Evolutionary conservation across 1,139 yeast species (phyloP), one percentile per base, ranked within the genome.

Genomic region (Pichia sp.): DNA sequence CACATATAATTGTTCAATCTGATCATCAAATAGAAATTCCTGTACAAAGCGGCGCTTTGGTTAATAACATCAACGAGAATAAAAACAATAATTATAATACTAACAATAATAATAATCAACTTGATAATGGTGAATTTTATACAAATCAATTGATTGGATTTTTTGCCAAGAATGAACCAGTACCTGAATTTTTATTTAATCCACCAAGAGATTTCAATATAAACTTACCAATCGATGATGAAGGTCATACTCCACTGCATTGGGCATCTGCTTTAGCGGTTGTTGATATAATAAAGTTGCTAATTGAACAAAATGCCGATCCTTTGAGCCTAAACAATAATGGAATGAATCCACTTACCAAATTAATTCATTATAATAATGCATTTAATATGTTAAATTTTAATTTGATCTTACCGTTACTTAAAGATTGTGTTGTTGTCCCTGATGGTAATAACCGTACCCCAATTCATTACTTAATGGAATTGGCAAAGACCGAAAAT

Each of bases 231-330:
- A 88, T 93, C 45, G 99, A 93, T 64, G 95, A 88, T 60, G 98
- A 93, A 68, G 97, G 97, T 0, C 97, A 93, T 62, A 87, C 97
- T 0, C 90, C 97, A 0, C 77, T 93, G 58, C 98, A 93, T 67
- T 93, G 99, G 99, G 96, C 98, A 0, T 82, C 96, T 13, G 90
- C 98, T 0, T 85, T 93, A 75, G 97, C 96, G 10, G 84, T 87
- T 60, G 71, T 82, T 51, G 80, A 80, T 44, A 77, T 91, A 66
- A 81, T 90, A 49, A 87, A 84, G 59, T 71, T 88, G 25, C 70
- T 93, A 29, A 67, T 90, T 25, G 63, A 74, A 28, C 74, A 79
- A 19, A 90, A 93, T 9, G 96, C 96, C 2, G 85, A 87, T 63
- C 84, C 91, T 6, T 70, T 85, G 44, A 83, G 81, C 14, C 83